Evolutionary conservation across 2,329 filamentous ascomycete genomes (phyloP), one percentile per base, ranked within the genome.

Genomic region (Fusarium bactridioides): DNA sequence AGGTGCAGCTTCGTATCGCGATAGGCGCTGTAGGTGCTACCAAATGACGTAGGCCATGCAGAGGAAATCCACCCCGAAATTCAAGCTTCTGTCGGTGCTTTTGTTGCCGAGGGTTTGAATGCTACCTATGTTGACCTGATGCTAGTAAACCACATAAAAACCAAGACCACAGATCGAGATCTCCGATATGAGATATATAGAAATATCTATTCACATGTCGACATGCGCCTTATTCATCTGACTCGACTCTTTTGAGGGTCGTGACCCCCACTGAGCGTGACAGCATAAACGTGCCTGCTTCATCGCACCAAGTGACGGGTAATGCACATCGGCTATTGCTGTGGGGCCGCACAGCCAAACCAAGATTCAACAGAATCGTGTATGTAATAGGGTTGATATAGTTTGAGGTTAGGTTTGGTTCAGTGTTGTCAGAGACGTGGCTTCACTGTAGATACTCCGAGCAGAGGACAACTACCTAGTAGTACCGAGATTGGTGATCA

Each of bases 41-140:
- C 51, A 29, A 65, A 76, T 77, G 76, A 77, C 76, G 76, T 77
- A 77, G 69, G 66, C 59, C 72, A 48, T 31, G 64, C 59, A 61
- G 54, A 54, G n/a, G 25, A 33, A 69, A 59, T 69, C 66, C 66
- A 69, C 66, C 44, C 18, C 43, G 51, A 53, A 53, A 59, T 65
- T 69, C 66, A 69, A 69, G 58, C 66, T 69, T 69, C 59, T 53
- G 58, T 64, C 51, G 33, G 38, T 62, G 61, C 45, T 54, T 54
- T 44, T 44, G 25, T 23, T 40, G 33, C 33, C 45, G 25, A 51
- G 25, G 37, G 10, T 53, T 61, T 29, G 35, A 51, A 64, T 31
- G 51, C 29, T 45, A 35, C 15, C 15, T 45, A 35, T 69, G 43
- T 62, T 67, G 41, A 18, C 23, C 23, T 50, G 37, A 55, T 53